Evolutionary conservation across 2,329 filamentous ascomycete genomes (phyloP), one percentile per base, ranked within the genome.

Genomic region (Helicocarpus griseus): DNA sequence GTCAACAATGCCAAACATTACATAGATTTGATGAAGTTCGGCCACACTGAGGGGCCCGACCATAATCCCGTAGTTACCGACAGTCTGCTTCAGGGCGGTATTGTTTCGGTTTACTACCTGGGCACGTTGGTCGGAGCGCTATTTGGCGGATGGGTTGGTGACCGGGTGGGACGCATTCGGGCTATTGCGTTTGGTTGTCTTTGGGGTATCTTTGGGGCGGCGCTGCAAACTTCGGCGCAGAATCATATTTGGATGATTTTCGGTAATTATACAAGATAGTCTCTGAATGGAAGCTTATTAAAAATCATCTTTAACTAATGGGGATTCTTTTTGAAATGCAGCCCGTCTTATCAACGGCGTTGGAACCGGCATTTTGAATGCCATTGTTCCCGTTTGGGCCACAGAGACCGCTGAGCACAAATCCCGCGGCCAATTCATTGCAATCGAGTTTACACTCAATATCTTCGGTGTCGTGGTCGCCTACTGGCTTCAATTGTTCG

Each of bases 401-500:
- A 84, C 83, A 0, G 85, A 87, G 65, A 84, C 80, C 0, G 79
- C 82, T 24, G 78, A 83, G 36, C 81, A 86, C 60, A 85, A 77
- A 0, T 82, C 79, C 2, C 77, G 85, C 38, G 85, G 85, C 5
- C 76, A 81, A 45, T 85, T 86, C 56, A 80, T 87, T 52, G 81
- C 82, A 8, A 81, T 86, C 50, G 84, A 87, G 59, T 87, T 88
- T 56, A 87, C 83, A 0, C 66, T 87, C 7, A 88, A 87, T 61
- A 86, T 87, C 54, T 81, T 86, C 45, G 83, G 83, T 59, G 81
- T 86, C 0, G 78, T 82, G 19, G 72, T 82, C 33, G 68, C 77
- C 2, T 86, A 86, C 57, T 84, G 80, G 81, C 62, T 76, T 7
- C 72, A 74, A 57, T 82, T 78, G 69, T 71, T 61, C 2, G 66